A percentile compares a stretch with the other conserved stretches of the same genome.
phyloP scores from a whole-genome alignment of 495 filamentous ascomycete genomes.

The Aspergillus cristatus region DNA sequence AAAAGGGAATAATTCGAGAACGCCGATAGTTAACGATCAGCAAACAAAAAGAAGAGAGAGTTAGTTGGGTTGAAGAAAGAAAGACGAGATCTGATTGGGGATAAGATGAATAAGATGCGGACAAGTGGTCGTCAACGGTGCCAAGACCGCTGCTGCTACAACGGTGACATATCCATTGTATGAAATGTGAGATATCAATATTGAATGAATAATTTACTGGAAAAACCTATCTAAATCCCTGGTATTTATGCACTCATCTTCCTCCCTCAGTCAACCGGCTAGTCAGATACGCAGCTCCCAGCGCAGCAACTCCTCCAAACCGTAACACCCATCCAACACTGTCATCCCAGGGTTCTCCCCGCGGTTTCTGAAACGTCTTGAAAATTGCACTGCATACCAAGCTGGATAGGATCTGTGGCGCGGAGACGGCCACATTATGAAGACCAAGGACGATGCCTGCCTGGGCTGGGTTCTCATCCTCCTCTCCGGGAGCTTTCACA shows the following conservation, averaged over 20 bases:
- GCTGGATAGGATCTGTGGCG: constrained; percentile 83
- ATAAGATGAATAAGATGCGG: constrained; percentile 4
- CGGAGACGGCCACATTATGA: constrained; percentile 83
- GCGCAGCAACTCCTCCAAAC: constrained; percentile 66
- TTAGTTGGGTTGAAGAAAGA: constrained; percentile 1
- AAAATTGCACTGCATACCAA: constrained; percentile 75
- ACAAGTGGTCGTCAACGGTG: constrained; percentile 1
- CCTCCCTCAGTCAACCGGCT: constrained; percentile 32
- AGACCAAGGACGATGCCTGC: constrained; percentile 84
- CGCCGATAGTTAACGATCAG: constrained; percentile 26
- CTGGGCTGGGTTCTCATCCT: constrained; percentile 40
- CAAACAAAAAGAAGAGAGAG: constrained; percentile 3
- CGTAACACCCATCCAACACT: constrained; percentile 80
- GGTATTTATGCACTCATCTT: background rate
- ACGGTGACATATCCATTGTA: too few species aligned
- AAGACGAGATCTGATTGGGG: background rate
- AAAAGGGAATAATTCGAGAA: too few species aligned
- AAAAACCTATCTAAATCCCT: background rate
- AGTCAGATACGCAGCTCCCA: constrained; percentile 65
- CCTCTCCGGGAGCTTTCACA: constrained; percentile 7
- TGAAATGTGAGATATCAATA: too few species aligned
- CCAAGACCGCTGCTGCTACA: too few species aligned
- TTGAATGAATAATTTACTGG: background rate
- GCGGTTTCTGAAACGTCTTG: constrained; percentile 67
- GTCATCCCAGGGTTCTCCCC: constrained; percentile 71